Conservation (phyloP, 768 basidiomycete species). For the Psilocybe subaeruginosa region DNA sequence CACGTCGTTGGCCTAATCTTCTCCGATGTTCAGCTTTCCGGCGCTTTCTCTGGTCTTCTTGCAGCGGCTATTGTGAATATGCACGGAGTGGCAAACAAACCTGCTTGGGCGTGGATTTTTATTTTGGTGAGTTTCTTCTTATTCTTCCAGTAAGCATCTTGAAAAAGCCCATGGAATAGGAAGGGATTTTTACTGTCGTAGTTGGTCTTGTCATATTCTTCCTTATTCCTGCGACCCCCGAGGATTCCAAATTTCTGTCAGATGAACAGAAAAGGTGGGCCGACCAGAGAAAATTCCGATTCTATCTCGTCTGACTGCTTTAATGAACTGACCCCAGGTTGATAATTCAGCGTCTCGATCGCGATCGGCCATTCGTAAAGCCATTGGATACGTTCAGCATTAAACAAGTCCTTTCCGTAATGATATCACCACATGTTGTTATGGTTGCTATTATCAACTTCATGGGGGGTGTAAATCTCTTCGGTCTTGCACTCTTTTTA, state of each 20-base stretch:
- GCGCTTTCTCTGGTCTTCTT: constrained; percentile 67
- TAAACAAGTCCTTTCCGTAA: constrained; percentile 31
- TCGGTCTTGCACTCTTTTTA: constrained; percentile 37
- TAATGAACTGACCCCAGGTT: constrained; percentile 16
- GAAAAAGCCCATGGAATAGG: constrained; percentile 19
- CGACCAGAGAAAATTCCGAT: neutral
- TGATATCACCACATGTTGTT: constrained; percentile 37
- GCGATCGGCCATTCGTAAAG: constrained; percentile 32
- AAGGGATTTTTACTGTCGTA: constrained; percentile 51
- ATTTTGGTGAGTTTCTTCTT: constrained; percentile 39
- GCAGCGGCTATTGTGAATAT: constrained; percentile 64
- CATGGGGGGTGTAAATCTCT: constrained; percentile 36
- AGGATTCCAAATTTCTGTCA: constrained; percentile 31
- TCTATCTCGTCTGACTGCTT: neutral
- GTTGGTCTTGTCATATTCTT: constrained; percentile 48
- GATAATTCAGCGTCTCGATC: constrained; percentile 31
- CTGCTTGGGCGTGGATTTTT: constrained; percentile 69
- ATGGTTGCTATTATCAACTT: constrained; percentile 36
- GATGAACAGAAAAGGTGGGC: constrained; percentile 33
- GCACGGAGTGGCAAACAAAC: constrained; percentile 50
- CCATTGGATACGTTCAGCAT: constrained; percentile 33
- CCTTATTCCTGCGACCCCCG: constrained; percentile 35
- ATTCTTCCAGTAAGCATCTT: neutral
- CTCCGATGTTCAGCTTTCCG: constrained; percentile 39
- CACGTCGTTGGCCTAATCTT: neutral